Evolutionary conservation across 805 yeast species (phyloP).

Genomic region (Candida cerambycidarum): DNA sequence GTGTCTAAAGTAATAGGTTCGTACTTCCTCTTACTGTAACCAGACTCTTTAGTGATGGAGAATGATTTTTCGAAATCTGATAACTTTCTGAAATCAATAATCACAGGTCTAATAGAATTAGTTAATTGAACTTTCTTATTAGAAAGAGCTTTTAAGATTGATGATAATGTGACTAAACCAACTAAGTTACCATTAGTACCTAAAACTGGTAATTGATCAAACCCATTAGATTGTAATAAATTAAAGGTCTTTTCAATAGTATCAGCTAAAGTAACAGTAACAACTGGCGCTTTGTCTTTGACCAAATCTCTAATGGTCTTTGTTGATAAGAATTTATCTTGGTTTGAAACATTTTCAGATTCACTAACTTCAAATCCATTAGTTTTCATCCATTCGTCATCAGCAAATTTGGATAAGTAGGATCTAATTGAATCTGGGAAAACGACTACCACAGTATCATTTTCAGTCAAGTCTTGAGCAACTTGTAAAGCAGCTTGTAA

Average conservation of each 20-base stretch:
- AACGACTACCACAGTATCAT: conserved; percentile 74
- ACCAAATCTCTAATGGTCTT: conserved; percentile 65
- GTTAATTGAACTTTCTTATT: conserved; percentile 56
- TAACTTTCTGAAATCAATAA: conserved; percentile 73
- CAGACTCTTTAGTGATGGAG: conserved; percentile 55
- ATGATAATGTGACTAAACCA: conserved; percentile 76
- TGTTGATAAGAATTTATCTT: conserved; percentile 39
- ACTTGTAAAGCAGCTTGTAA: conserved; percentile 75
- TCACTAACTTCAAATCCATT: conserved; percentile 67
- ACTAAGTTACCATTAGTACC: conserved; percentile 57
- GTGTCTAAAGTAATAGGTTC: conserved; percentile 65
- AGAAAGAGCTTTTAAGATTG: conserved; percentile 65
- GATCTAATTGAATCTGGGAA: conserved; percentile 88
- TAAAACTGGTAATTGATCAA: conserved; percentile 83
- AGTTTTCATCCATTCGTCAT: conserved; percentile 85
- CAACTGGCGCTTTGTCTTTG: conserved; percentile 69
- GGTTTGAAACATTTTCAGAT: conserved; percentile 39
- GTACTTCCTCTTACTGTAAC: conserved; percentile 64
- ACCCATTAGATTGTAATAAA: conserved; percentile 70
- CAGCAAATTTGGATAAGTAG: conserved; percentile 82
- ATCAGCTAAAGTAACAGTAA: conserved; percentile 62
- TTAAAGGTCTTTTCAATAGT: conserved; percentile 64
- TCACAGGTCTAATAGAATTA: conserved; percentile 56
- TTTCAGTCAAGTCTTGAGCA: conserved; percentile 65
- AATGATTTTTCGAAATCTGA: conserved; percentile 65